Base-by-base conservation (phyloP, 495 filamentous ascomycete genomes). In the Cetradonia linearis region DNA sequence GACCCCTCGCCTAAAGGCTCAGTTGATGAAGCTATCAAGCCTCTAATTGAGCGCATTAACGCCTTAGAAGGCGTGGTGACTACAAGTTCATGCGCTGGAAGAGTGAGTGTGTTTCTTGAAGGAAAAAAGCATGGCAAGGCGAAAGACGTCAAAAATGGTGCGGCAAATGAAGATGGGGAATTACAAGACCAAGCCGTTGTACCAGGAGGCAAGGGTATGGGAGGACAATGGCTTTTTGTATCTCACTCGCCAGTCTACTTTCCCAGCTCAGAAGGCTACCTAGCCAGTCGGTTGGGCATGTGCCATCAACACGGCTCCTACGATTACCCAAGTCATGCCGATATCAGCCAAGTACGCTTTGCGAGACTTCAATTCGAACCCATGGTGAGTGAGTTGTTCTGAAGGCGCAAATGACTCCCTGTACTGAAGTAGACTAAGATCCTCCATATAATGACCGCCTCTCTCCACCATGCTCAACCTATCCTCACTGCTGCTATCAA, bases 361-460 rank as follows among this genome's bases (percentile, higher is more conserved):
- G 81, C 95, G 44, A 89, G 89, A 69, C 87, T 96, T 75, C 91
- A 93, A 70, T 96, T 92, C 67, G 91, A 96, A 69, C 88, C 92
- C 36, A 88, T 97, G 89, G 91, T 93, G 78, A 20, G 47, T 52
- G 57, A 60, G 36, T 1, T 0, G n/a, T 54, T n/a, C 20, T 33
- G 10, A 13, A 38, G 16, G 20, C 30, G 23, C 6, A 13, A n/a
- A 25, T 31, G 16, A 11, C 11, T 40, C 5, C 18, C 28, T n/a
- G 2, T 27, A 10, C 44, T 25, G 33, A 38, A 18, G 20, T 9
- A 54, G 18, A 37, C 49, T 10, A 63, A 95, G 91, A 95, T 96
- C 64, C 80, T 97, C 4, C 91, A 97, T 63, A 77, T 97, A 47
- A 77, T 92, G 65, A 81, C 90, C 0, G 81, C 87, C 5, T 89